phyloP scores from a whole-genome alignment of 2,329 filamentous ascomycete genomes.

The Talaromyces sp. region DNA sequence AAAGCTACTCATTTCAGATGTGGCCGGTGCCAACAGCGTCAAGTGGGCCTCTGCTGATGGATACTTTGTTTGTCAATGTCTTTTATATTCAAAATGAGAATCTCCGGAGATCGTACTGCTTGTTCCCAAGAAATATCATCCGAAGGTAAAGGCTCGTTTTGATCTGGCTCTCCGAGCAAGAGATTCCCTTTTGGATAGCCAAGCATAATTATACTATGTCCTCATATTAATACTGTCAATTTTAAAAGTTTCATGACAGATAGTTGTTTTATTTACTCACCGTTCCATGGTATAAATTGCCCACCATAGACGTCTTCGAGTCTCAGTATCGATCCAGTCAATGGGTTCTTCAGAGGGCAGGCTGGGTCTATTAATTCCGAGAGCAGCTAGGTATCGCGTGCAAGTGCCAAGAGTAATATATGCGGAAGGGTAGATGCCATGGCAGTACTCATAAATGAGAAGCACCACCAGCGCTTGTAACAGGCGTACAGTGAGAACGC shows the following conservation, averaged over 20 bases:
- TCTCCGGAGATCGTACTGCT: constrained; percentile 2
- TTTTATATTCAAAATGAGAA: neutral
- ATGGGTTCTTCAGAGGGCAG: constrained; percentile 18
- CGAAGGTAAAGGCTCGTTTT: constrained; percentile 8
- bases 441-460: constrained; percentile 46
- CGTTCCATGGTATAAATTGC: constrained; percentile 45
- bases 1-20: constrained; percentile 14
- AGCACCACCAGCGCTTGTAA: constrained; percentile 46
- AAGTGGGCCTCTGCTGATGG: neutral
- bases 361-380: constrained; percentile 35
- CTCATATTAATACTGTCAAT: neutral
- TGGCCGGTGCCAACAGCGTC: constrained; percentile 13
- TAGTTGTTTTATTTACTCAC: constrained; percentile 15
- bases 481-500: constrained; percentile 39
- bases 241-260: neutral
- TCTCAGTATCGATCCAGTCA: constrained; percentile 48
- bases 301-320: constrained; percentile 48
- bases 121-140: constrained; percentile 13
- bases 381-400: constrained; percentile 42
- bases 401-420: constrained; percentile 47
- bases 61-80: neutral
- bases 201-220: constrained; percentile 11
- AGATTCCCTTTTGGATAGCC: constrained; percentile 9
- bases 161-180: constrained; percentile 9
- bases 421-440: constrained; percentile 48